Base-by-base conservation (phyloP, 805 yeast species). In the Myxozyma lipomycoides region DNA sequence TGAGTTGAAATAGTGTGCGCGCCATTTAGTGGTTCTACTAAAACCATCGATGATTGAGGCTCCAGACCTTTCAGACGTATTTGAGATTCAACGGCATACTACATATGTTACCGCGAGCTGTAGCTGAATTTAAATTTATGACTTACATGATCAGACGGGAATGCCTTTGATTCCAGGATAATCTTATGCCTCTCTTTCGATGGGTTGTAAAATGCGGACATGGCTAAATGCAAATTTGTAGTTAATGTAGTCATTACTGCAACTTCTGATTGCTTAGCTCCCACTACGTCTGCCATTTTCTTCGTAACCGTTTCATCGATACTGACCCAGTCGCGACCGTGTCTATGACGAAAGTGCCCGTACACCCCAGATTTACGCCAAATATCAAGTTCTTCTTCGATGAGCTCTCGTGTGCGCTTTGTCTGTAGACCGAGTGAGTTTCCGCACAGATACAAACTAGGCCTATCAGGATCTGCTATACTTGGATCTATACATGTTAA, bases 341-440 rank as follows among this genome's bases (percentile, higher is more conserved):
- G 68, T 15, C 51, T 52, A 21, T 71, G 72, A 0, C 83, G 83
- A 62, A 85, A 95, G 67, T 90, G 98, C 0, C 93, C 79, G 55
- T 85, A 89, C 5, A 90, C 98, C 2, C 82, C 98, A 30, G 89
- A 71, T 24, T 66, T 72, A 26, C 79, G 73, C 98, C 98, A 90
- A 0, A 93, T 95, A 57, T 81, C 77, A 43, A 90, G 70, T 66
- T 90, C 97, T 37, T 71, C 74, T 43, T 68, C 67, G 15, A 90
- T 70, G 15, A 85, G 84, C 4, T 58, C 56, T 30, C 78, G 71
- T 0, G 90, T 82, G 5, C 71, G 63, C 45, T 68, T 71, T 0
- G 98, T 97, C 90, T 88, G 85, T 52, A 90, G 70, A 0, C 98
- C 98, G 4, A 90, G 77, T n/a, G 96, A 87, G 70, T 90, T 91